Percentiles rank a stretch among this genome's conserved stretches.
Conservation (phyloP, 23 red algal species). For the Gracilaria gracilis region DNA sequence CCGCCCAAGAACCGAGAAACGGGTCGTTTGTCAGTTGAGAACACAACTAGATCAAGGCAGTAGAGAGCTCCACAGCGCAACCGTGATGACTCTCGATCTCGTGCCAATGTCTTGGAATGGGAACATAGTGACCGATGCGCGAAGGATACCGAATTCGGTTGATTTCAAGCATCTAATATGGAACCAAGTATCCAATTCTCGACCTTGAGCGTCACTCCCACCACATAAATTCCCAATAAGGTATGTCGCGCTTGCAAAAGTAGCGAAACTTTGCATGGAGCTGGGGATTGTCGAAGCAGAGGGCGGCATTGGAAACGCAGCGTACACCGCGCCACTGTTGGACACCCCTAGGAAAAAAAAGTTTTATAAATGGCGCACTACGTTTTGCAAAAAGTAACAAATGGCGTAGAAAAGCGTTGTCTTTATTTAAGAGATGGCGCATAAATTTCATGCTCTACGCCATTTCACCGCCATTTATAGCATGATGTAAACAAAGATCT, state of each 20-base stretch:
- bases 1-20: background rate
- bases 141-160: background rate
- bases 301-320: background rate
- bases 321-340: background rate
- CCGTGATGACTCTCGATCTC: background rate
- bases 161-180: constrained; percentile 1
- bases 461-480: too few species aligned
- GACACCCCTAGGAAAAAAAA: too few species aligned
- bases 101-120: background rate
- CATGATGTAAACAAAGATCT: too few species aligned
- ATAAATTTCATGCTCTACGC: too few species aligned
- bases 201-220: background rate
- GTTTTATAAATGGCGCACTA: too few species aligned
- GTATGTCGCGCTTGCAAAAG: background rate
- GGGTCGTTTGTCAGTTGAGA: background rate
- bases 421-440: too few species aligned
- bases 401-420: too few species aligned
- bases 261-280: background rate
- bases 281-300: background rate
- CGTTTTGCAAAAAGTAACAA: too few species aligned
- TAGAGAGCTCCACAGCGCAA: background rate
- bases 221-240: background rate
- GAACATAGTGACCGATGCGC: background rate
- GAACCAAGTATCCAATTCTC: background rate
- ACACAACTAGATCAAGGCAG: background rate